A percentile compares a stretch with the other conserved stretches of the same genome.
Conservation (phyloP, 768 basidiomycete genomes). For the Crucibulum laeve region DNA sequence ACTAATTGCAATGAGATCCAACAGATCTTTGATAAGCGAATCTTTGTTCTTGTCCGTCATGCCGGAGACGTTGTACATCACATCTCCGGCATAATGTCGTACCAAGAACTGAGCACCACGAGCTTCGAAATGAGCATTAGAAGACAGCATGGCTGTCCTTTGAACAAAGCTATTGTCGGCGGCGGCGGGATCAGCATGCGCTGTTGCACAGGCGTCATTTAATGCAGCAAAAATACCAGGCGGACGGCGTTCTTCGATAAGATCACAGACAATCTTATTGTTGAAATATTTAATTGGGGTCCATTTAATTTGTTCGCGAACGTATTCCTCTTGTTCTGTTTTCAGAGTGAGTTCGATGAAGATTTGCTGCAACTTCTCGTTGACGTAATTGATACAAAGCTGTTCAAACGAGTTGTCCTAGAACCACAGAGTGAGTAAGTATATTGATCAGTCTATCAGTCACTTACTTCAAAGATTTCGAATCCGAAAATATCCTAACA, state of each 20-base stretch:
- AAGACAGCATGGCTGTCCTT: slow-evolving; percentile 73
- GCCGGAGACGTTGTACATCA: slow-evolving; percentile 94
- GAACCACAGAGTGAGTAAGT: slow-evolving; percentile 3
- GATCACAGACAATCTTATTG: slow-evolving; percentile 96
- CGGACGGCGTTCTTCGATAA: slow-evolving; percentile 94
- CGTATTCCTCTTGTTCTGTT: slow-evolving; percentile 99
- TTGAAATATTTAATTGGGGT: slow-evolving; percentile 99
- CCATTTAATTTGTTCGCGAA: slow-evolving; percentile 98
- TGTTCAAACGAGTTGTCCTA: slow-evolving; percentile 96
- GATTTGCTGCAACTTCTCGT: slow-evolving; percentile 99
- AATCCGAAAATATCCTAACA: slow-evolving; percentile 95
- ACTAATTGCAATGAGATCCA: slow-evolving; percentile 82
- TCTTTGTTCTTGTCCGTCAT: slow-evolving; percentile 99
- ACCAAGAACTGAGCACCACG: slow-evolving; percentile 94
- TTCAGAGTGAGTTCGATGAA: slow-evolving; percentile 99
- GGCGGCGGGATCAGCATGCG: slow-evolving; percentile 93
- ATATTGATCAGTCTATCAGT: neutral
- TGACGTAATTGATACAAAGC: slow-evolving; percentile 99
- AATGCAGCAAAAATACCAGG: slow-evolving; percentile 97
- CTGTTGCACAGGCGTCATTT: slow-evolving; percentile 98
- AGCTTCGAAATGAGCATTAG: slow-evolving; percentile 91
- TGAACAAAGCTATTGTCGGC: slow-evolving; percentile 98
- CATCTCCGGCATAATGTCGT: slow-evolving; percentile 97
- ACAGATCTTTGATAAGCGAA: slow-evolving; percentile 87
- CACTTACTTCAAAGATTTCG: slow-evolving; percentile 86